These are phyloP conservation scores for Physcomitrium patens DNA, from an alignment of 225 moss, liverwort and hornwort genomes.

Conservation along the genomic window DNA sequence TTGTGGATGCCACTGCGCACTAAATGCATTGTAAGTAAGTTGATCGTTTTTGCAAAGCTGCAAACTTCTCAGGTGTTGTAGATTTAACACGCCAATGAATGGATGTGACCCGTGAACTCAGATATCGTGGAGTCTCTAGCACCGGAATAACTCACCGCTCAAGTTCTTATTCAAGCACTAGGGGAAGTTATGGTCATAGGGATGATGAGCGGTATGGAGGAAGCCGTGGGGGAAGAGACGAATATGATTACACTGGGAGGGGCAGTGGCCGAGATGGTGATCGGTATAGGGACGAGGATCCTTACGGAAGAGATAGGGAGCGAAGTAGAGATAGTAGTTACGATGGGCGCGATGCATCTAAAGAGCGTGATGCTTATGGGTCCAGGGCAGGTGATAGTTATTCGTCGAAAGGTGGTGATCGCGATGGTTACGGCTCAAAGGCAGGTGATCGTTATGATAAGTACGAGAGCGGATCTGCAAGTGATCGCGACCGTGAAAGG, in stretches of 20 bases:
- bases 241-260: constrained; percentile 67
- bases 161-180: constrained; percentile 77
- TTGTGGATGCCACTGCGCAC: no score
- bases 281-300: constrained; percentile 82
- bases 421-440: constrained; percentile 54
- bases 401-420: constrained; percentile 54
- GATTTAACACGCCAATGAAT: background rate
- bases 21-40: no score
- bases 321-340: constrained; percentile 67
- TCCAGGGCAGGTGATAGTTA: constrained; percentile 41
- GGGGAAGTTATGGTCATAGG: constrained; percentile 80
- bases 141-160: constrained; percentile 70
- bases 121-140: constrained; percentile 95
- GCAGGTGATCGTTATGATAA: constrained; percentile 54
- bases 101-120: constrained; percentile 17
- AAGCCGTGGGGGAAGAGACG: constrained; percentile 78
- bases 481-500: constrained; percentile 46
- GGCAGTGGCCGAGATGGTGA: constrained; percentile 62
- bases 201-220: constrained; percentile 84
- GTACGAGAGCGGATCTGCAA: constrained; percentile 55
- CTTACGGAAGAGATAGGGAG: constrained; percentile 68
- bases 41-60: background rate
- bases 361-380: constrained; percentile 58
- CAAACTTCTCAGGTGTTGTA: background rate
- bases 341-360: constrained; percentile 53